Percentiles rank a stretch among this genome's conserved stretches.
These are phyloP conservation scores for Raphidocelis subcapitata DNA, from an alignment of 139 green algal genomes.

Conservation along the genomic window DNA sequence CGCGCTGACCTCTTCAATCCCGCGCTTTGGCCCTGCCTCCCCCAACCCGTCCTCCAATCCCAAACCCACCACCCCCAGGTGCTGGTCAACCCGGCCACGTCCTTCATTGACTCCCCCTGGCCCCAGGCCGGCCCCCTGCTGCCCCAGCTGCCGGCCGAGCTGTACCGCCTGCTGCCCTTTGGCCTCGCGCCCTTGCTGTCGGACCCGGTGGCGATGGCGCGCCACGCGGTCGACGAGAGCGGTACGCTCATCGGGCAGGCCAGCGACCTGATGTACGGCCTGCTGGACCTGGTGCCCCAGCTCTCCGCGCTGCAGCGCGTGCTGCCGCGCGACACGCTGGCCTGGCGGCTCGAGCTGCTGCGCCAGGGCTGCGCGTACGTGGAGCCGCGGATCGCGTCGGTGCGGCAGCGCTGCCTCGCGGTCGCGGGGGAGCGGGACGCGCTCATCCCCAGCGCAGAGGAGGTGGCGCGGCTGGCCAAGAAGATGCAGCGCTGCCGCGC, in stretches of 20 bases:
- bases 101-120: constrained; percentile 71
- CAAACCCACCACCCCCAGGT: constrained; percentile 21
- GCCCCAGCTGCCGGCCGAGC: constrained; percentile 48
- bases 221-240: constrained; percentile 11
- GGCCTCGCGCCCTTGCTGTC: constrained; percentile 75
- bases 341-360: constrained; percentile 78
- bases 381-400: constrained; percentile 47
- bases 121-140: constrained; percentile 68
- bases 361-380: constrained; percentile 55
- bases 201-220: constrained; percentile 77
- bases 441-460: constrained; percentile 64
- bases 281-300: constrained; percentile 46
- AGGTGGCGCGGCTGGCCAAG: constrained; percentile 54
- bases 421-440: constrained; percentile 53
- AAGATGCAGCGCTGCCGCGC: constrained; percentile 47
- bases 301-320: constrained; percentile 66
- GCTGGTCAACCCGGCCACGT: constrained; percentile 90
- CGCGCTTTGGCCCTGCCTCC: too few species aligned
- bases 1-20: too few species aligned
- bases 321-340: constrained; percentile 71
- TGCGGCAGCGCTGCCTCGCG: constrained; percentile 71
- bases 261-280: constrained; percentile 29
- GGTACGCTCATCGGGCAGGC: constrained; percentile 19
- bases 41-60: too few species aligned
- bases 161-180: constrained; percentile 78